Conservation (phyloP, 2,329 filamentous ascomycete species). For the Sclerotinia borealis region DNA sequence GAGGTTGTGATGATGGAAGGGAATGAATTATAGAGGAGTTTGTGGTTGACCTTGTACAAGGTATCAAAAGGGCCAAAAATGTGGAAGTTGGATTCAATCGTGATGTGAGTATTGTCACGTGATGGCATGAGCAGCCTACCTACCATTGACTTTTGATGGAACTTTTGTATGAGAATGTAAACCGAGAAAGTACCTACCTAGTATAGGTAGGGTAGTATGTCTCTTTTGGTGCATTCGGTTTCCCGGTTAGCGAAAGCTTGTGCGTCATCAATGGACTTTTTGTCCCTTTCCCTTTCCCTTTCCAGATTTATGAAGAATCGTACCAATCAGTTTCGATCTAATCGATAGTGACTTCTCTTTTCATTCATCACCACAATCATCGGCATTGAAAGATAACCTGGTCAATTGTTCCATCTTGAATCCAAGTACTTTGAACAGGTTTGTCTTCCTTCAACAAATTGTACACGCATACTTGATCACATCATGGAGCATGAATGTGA, state of each 20-base stretch:
- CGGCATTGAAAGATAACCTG: background rate
- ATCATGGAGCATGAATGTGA: constrained; percentile 10
- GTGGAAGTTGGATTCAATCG: too few species aligned
- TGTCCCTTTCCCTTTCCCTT: background rate
- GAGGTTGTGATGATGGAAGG: constrained; percentile 15
- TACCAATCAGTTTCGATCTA: background rate
- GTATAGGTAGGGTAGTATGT: too few species aligned
- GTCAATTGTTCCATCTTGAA: rapidly evolving
- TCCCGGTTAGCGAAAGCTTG: background rate
- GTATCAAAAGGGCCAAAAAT: too few species aligned
- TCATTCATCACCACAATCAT: background rate
- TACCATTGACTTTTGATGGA: too few species aligned
- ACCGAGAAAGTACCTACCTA: too few species aligned
- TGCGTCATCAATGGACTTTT: background rate
- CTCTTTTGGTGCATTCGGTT: background rate
- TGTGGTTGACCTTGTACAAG: background rate
- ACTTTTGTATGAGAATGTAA: background rate
- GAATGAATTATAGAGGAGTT: too few species aligned
- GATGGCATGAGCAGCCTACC: too few species aligned
- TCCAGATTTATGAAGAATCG: background rate
- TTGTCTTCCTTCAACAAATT: background rate
- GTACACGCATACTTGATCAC: too few species aligned
- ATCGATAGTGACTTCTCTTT: background rate
- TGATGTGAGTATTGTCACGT: too few species aligned
- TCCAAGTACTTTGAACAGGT: background rate